Evolutionary conservation across 257 asterid genomes (phyloP).

Genomic region (Handroanthus guayacan): DNA sequence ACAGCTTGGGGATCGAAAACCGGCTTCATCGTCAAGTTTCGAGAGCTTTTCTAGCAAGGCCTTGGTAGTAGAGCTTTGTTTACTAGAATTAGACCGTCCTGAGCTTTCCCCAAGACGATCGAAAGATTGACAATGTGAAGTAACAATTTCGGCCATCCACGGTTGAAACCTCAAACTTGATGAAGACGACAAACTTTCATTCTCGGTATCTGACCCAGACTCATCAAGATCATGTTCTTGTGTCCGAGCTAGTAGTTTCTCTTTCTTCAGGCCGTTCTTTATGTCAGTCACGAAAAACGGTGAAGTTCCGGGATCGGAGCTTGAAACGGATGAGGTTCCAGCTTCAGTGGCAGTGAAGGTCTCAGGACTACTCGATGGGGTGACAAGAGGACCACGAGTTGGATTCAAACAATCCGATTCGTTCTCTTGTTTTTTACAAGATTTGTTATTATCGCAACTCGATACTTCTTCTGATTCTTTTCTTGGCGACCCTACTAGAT

Average conservation of each 20-base stretch:
- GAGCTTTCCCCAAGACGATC: slow-evolving; percentile 56
- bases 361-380: slow-evolving; percentile 98
- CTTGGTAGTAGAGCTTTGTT: slow-evolving; percentile 54
- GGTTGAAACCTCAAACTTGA: slow-evolving; percentile 93
- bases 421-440: slow-evolving; percentile 47
- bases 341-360: slow-evolving; percentile 89
- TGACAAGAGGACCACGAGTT: slow-evolving; percentile 74
- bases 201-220: slow-evolving; percentile 79
- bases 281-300: slow-evolving; percentile 64
- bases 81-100: slow-evolving; percentile 46
- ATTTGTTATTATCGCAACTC: slow-evolving; percentile 42
- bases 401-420: slow-evolving; percentile 50
- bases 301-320: slow-evolving; percentile 94
- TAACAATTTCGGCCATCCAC: slow-evolving; percentile 73
- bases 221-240: slow-evolving; percentile 61
- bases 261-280: slow-evolving; percentile 61
- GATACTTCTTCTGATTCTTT: slow-evolving; percentile 51
- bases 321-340: slow-evolving; percentile 96
- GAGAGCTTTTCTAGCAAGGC: slow-evolving; percentile 69
- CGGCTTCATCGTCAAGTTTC: slow-evolving; percentile 65
- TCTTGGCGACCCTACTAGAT: slow-evolving; percentile 75
- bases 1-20: slow-evolving; percentile 67
- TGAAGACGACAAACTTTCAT: slow-evolving; percentile 73
- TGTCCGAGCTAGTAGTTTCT: slow-evolving; percentile 44
- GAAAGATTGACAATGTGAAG: slow-evolving; percentile 57